Evolutionary conservation across 2,329 filamentous ascomycete genomes (phyloP).

Genomic region (Zymoseptoria tritici): DNA sequence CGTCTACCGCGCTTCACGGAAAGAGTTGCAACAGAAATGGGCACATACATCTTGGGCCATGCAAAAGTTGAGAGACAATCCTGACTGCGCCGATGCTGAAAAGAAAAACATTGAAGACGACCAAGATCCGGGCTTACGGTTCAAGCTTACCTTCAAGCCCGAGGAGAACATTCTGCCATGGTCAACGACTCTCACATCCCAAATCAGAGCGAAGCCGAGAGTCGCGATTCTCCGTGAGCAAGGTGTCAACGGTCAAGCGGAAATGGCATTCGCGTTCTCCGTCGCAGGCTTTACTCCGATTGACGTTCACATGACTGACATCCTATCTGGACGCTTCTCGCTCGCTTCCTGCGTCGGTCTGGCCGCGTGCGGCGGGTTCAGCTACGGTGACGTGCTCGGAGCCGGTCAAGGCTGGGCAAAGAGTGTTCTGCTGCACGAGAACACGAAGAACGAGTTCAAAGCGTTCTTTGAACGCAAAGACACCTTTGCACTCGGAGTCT

Average conservation of each 20-base stretch:
- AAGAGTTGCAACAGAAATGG: conserved; percentile 80
- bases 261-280: conserved; percentile 95
- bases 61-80: conserved; percentile 85
- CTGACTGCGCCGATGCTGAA: conserved; percentile 76
- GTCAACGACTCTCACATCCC: conserved; percentile 52
- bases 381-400: conserved; percentile 83
- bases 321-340: conserved; percentile 69
- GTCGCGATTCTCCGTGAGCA: conserved; percentile 94
- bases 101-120: conserved; percentile 67
- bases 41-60: conserved; percentile 80
- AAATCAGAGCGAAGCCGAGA: conserved; percentile 58
- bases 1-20: conserved; percentile 62
- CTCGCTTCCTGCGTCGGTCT: conserved; percentile 78
- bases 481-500: conserved; percentile 88
- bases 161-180: conserved; percentile 68
- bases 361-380: conserved; percentile 94
- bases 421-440: conserved; percentile 75
- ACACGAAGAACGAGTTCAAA: conserved; percentile 69
- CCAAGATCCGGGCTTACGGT: conserved; percentile 73
- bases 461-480: conserved; percentile 79
- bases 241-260: conserved; percentile 90
- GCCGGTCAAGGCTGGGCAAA: conserved; percentile 97
- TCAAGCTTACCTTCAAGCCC: conserved; percentile 73
- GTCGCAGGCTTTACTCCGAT: conserved; percentile 84
- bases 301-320: conserved; percentile 94